Base-by-base conservation (phyloP, 2,329 filamentous ascomycete species). In the Penicillium frequentans region DNA sequence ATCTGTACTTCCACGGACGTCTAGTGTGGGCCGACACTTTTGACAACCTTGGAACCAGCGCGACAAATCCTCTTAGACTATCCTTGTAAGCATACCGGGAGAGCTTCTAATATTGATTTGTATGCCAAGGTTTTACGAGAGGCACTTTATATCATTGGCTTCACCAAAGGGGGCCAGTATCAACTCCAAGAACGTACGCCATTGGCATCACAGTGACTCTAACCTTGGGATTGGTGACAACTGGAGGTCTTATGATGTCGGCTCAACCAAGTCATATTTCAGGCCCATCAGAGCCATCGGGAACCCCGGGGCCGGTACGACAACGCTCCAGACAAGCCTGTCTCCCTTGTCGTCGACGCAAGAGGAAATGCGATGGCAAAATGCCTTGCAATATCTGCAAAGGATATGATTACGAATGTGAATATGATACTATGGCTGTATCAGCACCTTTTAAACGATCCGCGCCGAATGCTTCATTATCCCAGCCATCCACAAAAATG, bases 361-460 rank as follows among this genome's bases (percentile, higher is more conserved):
- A 64, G 56, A 58, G 60, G 19, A 64, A 61, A 58, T 64, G 62
- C 23, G 60, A 64, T 35, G 60, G 62, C 13, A 55, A 57, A 29
- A 23, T 61, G 7, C 62, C 62, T 21, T 64, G 62, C 50, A 61
- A 57, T 48, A 49, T 62, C 33, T 64, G 62, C 19, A 21, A 56
- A 55, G 60, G 62, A 6, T 64, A 64, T 44, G 55, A 43, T 24
- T 62, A 64, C 21, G 52, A 59, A 11, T 64, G 62, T 33, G 39
- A 54, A 52, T 62, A 61, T 48, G 56, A 56, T 23, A 48, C 33
- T 51, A 16, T 13, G 16, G 13, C 21, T 16, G 35, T 47, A 29
- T 27, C 35, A 14, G 33, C 33, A 24, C 2, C 52, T 24, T 8
- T 27, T 1, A 61, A 61, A 35, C 51, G 56, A 3, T 13, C 45